Base-by-base conservation (phyloP, 345 rosid genomes). In the Brassica incana region DNA sequence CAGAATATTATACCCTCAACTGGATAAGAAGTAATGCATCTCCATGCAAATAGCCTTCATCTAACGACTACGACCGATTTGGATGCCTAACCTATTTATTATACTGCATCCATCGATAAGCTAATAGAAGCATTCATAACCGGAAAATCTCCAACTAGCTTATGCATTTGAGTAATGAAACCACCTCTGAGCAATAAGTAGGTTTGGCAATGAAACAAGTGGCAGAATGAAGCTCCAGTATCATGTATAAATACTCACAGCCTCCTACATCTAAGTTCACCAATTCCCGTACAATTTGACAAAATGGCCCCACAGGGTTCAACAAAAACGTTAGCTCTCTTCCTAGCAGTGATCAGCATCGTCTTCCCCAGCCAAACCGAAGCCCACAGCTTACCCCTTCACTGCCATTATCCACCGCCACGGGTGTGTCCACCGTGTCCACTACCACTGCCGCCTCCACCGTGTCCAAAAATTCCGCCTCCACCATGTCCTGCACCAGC, bases 141-240 rank as follows among this genome's bases (percentile, higher is more conserved):
- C 52, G 52, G 52, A 45, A 45, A 45, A 45, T 12, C n/a, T 7
- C 52, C 52, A 10, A 45, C 48, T 45, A 45, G 52, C 52, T 45
- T 45, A 45, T 5, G 52, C 52, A 45, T 45, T 45, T 45, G 52
- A 45, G n/a, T 1, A 45, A 45, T 45, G 52, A 45, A 45, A 45
- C 52, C 52, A 58, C 62, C 62, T 58, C 27, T 1, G 61, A 16
- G 61, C 27, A 58, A 20, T 3, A 58, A 18, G 10, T 58, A 58
- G 62, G 62, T 58, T 58, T 58, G 62, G 62, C 62, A 58, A 18
- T 58, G 62, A 27, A 58, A 18, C 62, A 58, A 58, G 62, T 58
- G 62, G 62, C 29, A 8, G 29, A 58, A 58, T 58, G 62, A 58
- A 58, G 29, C 62, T 58, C 29, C 29, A 58, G 25, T 7, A 18